Conservation (phyloP, 164 flowering plant genomes). For the Houttuynia cordata region DNA sequence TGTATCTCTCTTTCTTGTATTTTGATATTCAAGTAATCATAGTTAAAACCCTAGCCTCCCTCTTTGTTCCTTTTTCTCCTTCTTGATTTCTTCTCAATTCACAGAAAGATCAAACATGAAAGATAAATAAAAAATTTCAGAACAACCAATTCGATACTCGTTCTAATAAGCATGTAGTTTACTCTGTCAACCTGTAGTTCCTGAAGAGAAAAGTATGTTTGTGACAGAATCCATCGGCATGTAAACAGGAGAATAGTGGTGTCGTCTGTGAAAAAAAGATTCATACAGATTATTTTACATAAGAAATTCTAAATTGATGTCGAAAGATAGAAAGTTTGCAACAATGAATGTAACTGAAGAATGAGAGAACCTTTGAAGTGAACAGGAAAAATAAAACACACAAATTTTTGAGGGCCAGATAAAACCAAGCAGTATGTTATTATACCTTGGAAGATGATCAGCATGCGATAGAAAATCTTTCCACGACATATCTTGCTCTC, state of each 20-base stretch:
- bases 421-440: not conserved
- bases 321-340: too few relatives aligned
- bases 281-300: too few relatives aligned
- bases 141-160: not conserved
- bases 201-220: conserved; percentile 87
- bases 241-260: conserved; percentile 48
- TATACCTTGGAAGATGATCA: conserved; percentile 48
- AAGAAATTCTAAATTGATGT: too few relatives aligned
- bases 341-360: too few relatives aligned
- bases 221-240: conserved; percentile 44
- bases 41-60: too few relatives aligned
- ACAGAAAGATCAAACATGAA: not conserved
- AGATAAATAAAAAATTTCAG: not conserved
- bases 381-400: too few relatives aligned
- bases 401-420: too few relatives aligned
- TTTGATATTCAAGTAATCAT: too few relatives aligned
- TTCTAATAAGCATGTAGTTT: not conserved
- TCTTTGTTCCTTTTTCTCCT: too few relatives aligned
- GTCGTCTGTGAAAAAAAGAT: conserved; percentile 28
- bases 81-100: too few relatives aligned
- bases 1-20: too few relatives aligned
- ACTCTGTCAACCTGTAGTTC: conserved; percentile 66
- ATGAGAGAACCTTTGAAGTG: too few relatives aligned
- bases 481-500: conserved; percentile 78
- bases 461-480: conserved; percentile 44